Conservation (phyloP, 306 rosid species). For the Fagus crenata region DNA sequence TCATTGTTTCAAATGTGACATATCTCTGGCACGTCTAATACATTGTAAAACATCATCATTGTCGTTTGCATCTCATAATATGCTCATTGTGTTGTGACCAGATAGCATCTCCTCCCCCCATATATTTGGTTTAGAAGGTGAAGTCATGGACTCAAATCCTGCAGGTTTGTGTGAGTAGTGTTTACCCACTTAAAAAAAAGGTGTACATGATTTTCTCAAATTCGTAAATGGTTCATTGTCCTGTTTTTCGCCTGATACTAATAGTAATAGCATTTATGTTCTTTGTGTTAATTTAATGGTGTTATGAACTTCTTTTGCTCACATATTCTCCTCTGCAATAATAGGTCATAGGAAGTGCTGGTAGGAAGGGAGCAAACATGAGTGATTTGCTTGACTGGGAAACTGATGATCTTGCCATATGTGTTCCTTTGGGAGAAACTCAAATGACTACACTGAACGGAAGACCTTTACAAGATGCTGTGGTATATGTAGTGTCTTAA, state of each 20-base stretch:
- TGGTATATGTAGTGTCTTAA: not conserved
- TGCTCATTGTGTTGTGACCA: not conserved
- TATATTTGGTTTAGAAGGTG: not conserved
- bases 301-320: not conserved
- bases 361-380: not conserved
- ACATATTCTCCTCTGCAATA: not conserved
- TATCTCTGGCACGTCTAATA: not conserved
- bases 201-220: not conserved
- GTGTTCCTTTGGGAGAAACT: too few species aligned
- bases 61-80: not conserved
- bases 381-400: not conserved
- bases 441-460: not conserved
- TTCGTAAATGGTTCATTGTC: not conserved
- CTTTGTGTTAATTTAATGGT: not conserved
- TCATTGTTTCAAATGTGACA: not conserved
- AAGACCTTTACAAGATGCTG: not conserved
- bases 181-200: too few species aligned
- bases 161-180: not conserved
- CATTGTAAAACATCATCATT: not conserved
- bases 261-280: not conserved
- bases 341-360: not conserved
- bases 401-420: constrained; percentile 1
- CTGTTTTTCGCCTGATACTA: not conserved
- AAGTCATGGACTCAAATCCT: not conserved
- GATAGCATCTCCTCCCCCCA: too few species aligned